Base-by-base conservation (phyloP, 257 asterid species). In the Plantago major region DNA sequence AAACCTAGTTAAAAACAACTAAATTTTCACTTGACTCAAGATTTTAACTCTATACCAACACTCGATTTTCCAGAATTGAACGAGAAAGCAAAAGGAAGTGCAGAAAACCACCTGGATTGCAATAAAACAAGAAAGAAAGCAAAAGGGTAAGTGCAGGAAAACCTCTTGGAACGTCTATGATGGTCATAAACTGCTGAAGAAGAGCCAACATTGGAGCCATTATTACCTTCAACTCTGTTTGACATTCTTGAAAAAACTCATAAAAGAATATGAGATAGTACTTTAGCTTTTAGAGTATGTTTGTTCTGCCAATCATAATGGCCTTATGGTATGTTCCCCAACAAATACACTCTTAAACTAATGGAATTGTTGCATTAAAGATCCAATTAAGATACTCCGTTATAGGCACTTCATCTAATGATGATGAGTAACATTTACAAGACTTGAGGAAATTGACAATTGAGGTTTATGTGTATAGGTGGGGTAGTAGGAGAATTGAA, bases 161-260 rank as follows among this genome's bases (percentile, higher is more conserved):
- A 65, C 76, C 89, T 80, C 73, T 65, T 77, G 22, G 84, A 77
- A 56, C 86, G 82, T 73, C 81, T 73, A 49, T 82, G 89, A 45
- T 67, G 81, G 47, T 70, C 74, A 76, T 60, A 19, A 74, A 79
- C 63, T 73, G 78, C 66, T 13, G 42, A n/a, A 26, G 18, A 19
- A 63, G 61, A 63, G 50, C 0, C 51, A 14, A 11, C 7, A 46
- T 10, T 67, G 28, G 68, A 57, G 71, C 74, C 65, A 70, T 51
- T 71, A 79, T 73, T 77, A 47, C 58, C 66, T 69, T 48, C 74
- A 56, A 56, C 63, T 68, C 43, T 55, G 57, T 44, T 58, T 30
- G 52, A 7, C 64, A 66, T 64, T 48, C 22, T 65, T 42, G 55
- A 45, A 66, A 14, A 11, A 66, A 22, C 26, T 59, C 57, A 71